These are phyloP conservation scores for Ogataea hybrid DNA, from an alignment of 1,139 yeast genomes.

Conservation along the genomic window DNA sequence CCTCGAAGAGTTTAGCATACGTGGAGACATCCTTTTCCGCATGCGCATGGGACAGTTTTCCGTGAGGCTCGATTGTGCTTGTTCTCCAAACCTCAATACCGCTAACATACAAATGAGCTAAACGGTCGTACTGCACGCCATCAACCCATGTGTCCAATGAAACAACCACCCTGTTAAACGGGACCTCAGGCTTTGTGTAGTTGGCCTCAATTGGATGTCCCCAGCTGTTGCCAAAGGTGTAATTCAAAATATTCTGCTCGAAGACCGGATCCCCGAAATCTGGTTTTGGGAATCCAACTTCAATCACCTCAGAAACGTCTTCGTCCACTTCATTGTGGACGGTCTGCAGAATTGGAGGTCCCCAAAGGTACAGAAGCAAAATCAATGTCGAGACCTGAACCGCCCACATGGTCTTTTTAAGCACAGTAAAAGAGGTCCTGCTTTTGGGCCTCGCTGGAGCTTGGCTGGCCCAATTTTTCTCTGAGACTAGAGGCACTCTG, in stretches of 20 bases:
- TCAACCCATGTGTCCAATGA: constrained; percentile 55
- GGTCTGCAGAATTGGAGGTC: not conserved
- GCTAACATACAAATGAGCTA: constrained; percentile 65
- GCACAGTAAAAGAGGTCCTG: not conserved
- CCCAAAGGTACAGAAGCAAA: not conserved
- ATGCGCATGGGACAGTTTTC: constrained; percentile 41
- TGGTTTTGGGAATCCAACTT: constrained; percentile 31
- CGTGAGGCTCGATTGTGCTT: constrained; percentile 77
- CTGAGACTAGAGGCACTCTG: too few relatives aligned
- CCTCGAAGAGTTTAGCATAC: constrained; percentile 50
- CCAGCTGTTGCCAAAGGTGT: constrained; percentile 58
- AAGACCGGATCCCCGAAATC: constrained; percentile 43
- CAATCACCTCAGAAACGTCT: constrained; percentile 29
- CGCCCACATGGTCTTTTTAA: not conserved
- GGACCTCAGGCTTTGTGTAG: constrained; percentile 35
- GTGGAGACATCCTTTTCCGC: constrained; percentile 64
- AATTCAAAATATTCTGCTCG: constrained; percentile 39
- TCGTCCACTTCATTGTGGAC: not conserved
- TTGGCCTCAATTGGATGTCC: constrained; percentile 47
- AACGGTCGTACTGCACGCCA: constrained; percentile 76
- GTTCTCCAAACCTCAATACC: constrained; percentile 80
- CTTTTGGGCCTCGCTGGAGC: too few relatives aligned
- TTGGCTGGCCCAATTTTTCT: too few relatives aligned
- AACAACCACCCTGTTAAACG: constrained; percentile 61
- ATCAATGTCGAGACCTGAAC: not conserved